Conservation (phyloP, 352 stramenopile species). For the Aphanomyces invadans region DNA sequence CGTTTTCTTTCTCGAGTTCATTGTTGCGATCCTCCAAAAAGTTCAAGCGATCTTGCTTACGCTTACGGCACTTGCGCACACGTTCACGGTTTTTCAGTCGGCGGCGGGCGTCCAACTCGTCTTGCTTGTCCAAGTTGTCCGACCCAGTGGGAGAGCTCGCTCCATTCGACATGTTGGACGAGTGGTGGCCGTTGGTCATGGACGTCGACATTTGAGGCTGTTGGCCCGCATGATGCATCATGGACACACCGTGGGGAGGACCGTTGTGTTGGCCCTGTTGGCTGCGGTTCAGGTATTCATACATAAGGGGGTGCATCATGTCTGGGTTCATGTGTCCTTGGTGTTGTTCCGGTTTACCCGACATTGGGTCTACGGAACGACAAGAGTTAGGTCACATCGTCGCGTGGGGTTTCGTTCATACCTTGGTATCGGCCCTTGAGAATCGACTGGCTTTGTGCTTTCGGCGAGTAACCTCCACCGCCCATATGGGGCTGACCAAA, state of each 20-base stretch:
- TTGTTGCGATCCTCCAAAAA: conserved; percentile 77
- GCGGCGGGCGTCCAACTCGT: conserved; percentile 75
- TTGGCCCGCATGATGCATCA: conserved; percentile 27
- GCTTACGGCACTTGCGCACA: conserved; percentile 83
- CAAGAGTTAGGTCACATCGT: not conserved
- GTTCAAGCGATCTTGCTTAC: conserved; percentile 82
- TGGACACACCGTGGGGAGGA: conserved; percentile 1
- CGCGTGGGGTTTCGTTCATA: conserved; percentile 11
- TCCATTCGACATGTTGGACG: not conserved
- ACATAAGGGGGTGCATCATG: conserved; percentile 53
- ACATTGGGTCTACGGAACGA: conserved; percentile 15
- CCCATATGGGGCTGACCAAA: conserved; percentile 16
- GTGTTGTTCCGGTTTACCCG: conserved; percentile 35
- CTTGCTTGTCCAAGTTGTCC: conserved; percentile 56
- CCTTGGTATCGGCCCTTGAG: conserved; percentile 11
- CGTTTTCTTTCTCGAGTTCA: conserved; percentile 80
- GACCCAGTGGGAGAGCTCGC: conserved; percentile 28
- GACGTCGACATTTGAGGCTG: conserved; percentile 42
- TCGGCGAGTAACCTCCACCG: conserved; percentile 6
- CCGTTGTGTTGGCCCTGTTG: conserved; percentile 4
- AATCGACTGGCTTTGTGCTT: not conserved
- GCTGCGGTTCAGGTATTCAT: conserved; percentile 73
- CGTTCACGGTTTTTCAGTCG: conserved; percentile 86
- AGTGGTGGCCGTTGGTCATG: conserved; percentile 23
- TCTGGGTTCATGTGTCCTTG: conserved; percentile 49